Conservation (phyloP, 768 basidiomycete genomes). For the Multifurca ochricompacta region DNA sequence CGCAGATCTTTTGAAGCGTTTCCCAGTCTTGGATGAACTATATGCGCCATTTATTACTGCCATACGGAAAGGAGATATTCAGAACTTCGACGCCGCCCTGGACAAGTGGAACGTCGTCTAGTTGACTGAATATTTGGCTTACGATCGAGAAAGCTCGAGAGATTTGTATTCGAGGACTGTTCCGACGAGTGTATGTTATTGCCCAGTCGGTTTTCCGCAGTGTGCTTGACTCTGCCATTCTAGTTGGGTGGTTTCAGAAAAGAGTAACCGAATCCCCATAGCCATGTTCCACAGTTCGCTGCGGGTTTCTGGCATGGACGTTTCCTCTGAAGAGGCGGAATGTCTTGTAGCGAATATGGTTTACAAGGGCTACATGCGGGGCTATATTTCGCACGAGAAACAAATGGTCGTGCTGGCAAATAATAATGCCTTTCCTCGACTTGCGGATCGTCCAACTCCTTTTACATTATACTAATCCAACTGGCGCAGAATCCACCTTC, state of each 20-base stretch:
- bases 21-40: slow-evolving; percentile 63
- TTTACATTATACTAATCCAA: slow-evolving; percentile 29
- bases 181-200: slow-evolving; percentile 60
- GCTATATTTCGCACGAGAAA: slow-evolving; percentile 94
- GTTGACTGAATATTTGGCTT: slow-evolving; percentile 84
- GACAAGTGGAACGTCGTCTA: slow-evolving; percentile 61
- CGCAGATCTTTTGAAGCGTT: slow-evolving; percentile 54
- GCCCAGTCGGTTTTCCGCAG: background rate
- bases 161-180: slow-evolving; percentile 74
- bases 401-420: slow-evolving; percentile 87
- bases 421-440: slow-evolving; percentile 70
- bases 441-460: slow-evolving; percentile 55
- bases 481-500: background rate
- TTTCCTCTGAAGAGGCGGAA: slow-evolving; percentile 77
- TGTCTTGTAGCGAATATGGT: slow-evolving; percentile 95
- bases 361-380: slow-evolving; percentile 84
- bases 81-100: slow-evolving; percentile 73
- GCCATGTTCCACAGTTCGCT: slow-evolving; percentile 75
- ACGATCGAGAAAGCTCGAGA: slow-evolving; percentile 85
- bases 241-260: slow-evolving; percentile 77
- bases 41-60: slow-evolving; percentile 78
- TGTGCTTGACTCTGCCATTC: background rate
- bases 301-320: slow-evolving; percentile 58
- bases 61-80: slow-evolving; percentile 68
- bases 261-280: slow-evolving; percentile 72